Percentiles rank a stretch among this genome's conserved stretches.
phyloP scores from a whole-genome alignment of 2,329 filamentous ascomycete genomes.

The Sporothrix euskadiensis region DNA sequence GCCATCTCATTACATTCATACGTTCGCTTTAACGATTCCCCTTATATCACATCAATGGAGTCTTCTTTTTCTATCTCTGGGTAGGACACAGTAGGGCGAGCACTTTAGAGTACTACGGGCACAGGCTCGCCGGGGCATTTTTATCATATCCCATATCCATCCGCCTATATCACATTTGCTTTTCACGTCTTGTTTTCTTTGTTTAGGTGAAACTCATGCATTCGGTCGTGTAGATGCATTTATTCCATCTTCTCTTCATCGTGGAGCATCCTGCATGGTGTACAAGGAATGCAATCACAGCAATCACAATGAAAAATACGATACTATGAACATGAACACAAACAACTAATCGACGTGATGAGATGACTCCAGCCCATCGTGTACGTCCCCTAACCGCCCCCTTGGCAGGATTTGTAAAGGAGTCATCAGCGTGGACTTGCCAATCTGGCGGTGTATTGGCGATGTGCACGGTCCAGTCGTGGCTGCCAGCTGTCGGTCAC shows the following conservation, averaged over 20 bases:
- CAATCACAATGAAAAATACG: background rate
- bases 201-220: background rate
- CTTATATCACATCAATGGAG: conserved; percentile 9
- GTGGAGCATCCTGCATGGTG: background rate
- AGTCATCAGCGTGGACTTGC: too few species aligned
- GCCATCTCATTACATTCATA: background rate
- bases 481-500: too few species aligned
- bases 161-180: background rate
- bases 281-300: background rate
- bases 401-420: too few species aligned
- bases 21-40: conserved; percentile 1
- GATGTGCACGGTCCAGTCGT: too few species aligned
- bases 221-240: background rate
- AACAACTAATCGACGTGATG: background rate
- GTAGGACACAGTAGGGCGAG: background rate
- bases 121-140: background rate
- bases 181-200: background rate
- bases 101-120: background rate
- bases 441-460: too few species aligned
- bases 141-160: background rate
- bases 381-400: too few species aligned
- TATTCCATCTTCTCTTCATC: background rate
- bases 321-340: conserved; percentile 1
- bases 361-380: background rate
- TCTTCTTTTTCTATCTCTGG: background rate